Evolutionary conservation across 1,284 basidiomycete genomes (phyloP).

Genomic region (Marasmius fiardii): DNA sequence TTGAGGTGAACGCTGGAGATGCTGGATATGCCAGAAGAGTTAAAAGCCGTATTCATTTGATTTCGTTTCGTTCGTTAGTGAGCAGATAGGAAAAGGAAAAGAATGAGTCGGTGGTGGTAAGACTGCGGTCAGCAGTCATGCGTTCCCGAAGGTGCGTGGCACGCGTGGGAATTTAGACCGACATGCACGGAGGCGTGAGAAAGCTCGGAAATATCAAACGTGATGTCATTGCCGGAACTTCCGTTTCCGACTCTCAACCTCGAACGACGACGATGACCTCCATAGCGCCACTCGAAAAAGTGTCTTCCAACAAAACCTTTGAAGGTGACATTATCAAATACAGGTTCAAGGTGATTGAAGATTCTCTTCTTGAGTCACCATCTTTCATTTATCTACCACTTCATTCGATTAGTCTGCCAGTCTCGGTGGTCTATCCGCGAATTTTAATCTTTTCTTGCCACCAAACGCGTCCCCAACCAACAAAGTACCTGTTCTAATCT

Average conservation of each 20-base stretch:
- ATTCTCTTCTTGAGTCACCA: neutral
- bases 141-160: too few species aligned
- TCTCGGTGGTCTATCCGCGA: conserved; percentile 77
- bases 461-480: conserved; percentile 43
- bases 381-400: conserved; percentile 13
- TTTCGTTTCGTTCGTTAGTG: too few species aligned
- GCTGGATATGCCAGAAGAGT: neutral
- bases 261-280: neutral
- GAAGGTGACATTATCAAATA: conserved; percentile 83
- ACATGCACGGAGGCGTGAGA: neutral
- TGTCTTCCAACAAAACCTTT: conserved; percentile 79
- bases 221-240: neutral
- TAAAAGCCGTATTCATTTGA: neutral
- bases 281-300: conserved; percentile 46
- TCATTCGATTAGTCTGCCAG: conserved; percentile 46
- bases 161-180: too few species aligned
- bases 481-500: conserved; percentile 83
- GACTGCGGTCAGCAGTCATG: too few species aligned
- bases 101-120: too few species aligned
- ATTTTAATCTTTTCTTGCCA: conserved; percentile 92
- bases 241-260: neutral
- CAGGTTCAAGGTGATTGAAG: conserved; percentile 66
- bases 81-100: too few species aligned
- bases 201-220: neutral
- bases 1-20: neutral